A percentile compares a stretch with the other conserved stretches of the same genome.
Conservation (phyloP, 306 rosid genomes). For the Fragaria iinumae region DNA sequence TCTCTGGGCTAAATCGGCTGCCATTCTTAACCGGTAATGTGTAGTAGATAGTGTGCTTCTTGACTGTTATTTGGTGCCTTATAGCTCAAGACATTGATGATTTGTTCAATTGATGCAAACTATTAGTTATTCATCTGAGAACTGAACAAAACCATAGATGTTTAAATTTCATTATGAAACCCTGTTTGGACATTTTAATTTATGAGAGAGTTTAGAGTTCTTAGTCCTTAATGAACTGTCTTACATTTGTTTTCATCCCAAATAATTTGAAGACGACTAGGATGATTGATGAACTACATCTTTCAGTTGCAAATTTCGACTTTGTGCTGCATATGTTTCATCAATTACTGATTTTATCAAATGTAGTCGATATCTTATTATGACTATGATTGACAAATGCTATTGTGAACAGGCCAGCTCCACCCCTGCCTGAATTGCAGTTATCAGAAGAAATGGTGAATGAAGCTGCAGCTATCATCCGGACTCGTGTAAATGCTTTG, state of each 20-base stretch:
- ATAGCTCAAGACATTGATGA: conserved; percentile 2
- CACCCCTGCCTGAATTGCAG: conserved; percentile 82
- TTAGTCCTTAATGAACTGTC: not conserved
- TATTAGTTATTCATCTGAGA: not conserved
- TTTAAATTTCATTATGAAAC: no score
- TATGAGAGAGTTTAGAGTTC: not conserved
- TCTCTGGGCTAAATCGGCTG: conserved; percentile 96
- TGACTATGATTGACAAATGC: not conserved
- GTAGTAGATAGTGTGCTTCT: not conserved
- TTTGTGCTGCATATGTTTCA: not conserved
- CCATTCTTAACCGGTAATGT: conserved; percentile 82
- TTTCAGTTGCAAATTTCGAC: conserved; percentile 9
- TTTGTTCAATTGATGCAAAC: not conserved
- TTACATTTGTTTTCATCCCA: not conserved
- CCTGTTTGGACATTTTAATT: not conserved
- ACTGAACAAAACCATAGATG: not conserved
- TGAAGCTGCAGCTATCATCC: conserved; percentile 55
- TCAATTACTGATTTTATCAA: not conserved
- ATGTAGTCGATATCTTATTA: not conserved
- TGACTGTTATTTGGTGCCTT: conserved; percentile 9
- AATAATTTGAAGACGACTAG: not conserved
- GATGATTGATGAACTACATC: conserved; percentile 9
- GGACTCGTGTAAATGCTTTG: conserved; percentile 49
- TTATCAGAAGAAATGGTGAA: conserved; percentile 80
- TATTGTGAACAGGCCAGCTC: conserved; percentile 72